Evolutionary conservation across 208 protist species (phyloP), one percentile per base, ranked within the genome.

Genomic region (Trypanosoma brucei): DNA sequence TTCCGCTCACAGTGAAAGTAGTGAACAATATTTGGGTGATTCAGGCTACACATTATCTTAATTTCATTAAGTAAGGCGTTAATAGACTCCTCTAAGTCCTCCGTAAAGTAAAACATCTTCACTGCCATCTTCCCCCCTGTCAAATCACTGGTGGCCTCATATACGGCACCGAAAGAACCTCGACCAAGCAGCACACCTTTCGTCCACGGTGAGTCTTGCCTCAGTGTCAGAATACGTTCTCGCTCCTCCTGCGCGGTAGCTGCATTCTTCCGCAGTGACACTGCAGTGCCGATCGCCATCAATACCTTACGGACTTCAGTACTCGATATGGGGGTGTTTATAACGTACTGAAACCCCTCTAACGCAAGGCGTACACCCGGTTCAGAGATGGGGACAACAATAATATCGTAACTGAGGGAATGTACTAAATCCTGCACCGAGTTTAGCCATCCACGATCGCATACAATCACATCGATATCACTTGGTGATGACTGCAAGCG

Each of bases 81-180:
- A 58, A 91, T 93, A 40, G 80, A 88, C 36, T 77, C 78, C 62
- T 92, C 81, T 33, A 75, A 55, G 62, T 91, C 75, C 6, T 77
- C 70, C 7, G 66, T 70, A 49, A 96, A 94, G 70, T 92, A 92
- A 72, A 96, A 94, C 82, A 92, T 90, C 67, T 96, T 96, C 36
- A 96, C 91, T 4, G 91, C 91, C 91, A 96, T 96, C 66, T 91
- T 94, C 37, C 91, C 91, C 7, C 91, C 91, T 13, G 91, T 96
- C 42, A 96, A 77, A 68, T 94, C 87, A 74, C 86, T 96, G 31
- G 80, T 91, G 3, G 88, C 88, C 61, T 96, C 91, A 74, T 94
- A 94, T 35, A 94, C 88, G 1, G 86, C 86, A 30, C 91, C 91
- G 68, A 91, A 94, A 34, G 76, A 84, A 9, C 91, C 91, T 38